These are phyloP conservation scores for Nakazawaea ishiwadae DNA, from an alignment of 805 yeast species.

Conservation along the genomic window DNA sequence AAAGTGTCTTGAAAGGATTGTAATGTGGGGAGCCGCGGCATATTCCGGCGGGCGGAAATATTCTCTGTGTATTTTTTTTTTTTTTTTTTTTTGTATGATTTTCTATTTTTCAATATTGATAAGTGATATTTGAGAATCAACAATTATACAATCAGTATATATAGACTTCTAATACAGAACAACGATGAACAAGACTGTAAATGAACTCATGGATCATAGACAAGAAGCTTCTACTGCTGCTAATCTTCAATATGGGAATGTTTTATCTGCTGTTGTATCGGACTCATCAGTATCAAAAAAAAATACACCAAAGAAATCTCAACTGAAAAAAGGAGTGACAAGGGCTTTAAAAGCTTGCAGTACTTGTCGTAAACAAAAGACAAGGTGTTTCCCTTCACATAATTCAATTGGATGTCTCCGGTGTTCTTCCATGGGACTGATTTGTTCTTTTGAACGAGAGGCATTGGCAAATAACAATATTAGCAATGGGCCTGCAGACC, in stretches of 20 bases:
- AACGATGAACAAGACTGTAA: too few relatives aligned
- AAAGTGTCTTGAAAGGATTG: conserved; percentile 16
- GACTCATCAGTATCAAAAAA: conserved; percentile 2
- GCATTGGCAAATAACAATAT: conserved; percentile 11
- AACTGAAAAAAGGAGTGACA: not conserved
- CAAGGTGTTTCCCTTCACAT: conserved; percentile 56
- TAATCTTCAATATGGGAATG: not conserved
- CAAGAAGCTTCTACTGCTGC: too few relatives aligned
- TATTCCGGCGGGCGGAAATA: not conserved
- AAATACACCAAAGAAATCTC: not conserved
- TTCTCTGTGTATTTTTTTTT: not conserved
- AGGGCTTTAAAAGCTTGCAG: conserved; percentile 28
- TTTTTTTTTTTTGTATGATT: not conserved
- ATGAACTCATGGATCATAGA: too few relatives aligned
- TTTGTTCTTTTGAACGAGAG: conserved; percentile 46
- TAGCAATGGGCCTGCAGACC: conserved; percentile 4
- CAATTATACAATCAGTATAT: too few relatives aligned
- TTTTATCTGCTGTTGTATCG: conserved; percentile 2
- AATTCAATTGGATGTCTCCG: conserved; percentile 48
- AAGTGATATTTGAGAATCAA: too few relatives aligned
- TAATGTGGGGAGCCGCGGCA: conserved; percentile 4
- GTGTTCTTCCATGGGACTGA: conserved; percentile 46
- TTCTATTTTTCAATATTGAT: not conserved
- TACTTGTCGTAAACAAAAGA: conserved; percentile 28
- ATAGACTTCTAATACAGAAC: too few relatives aligned